Percentiles rank a stretch among this genome's conserved stretches.
These are phyloP conservation scores for Starmerella asiatica DNA, from an alignment of 805 yeast species.

Conservation along the genomic window DNA sequence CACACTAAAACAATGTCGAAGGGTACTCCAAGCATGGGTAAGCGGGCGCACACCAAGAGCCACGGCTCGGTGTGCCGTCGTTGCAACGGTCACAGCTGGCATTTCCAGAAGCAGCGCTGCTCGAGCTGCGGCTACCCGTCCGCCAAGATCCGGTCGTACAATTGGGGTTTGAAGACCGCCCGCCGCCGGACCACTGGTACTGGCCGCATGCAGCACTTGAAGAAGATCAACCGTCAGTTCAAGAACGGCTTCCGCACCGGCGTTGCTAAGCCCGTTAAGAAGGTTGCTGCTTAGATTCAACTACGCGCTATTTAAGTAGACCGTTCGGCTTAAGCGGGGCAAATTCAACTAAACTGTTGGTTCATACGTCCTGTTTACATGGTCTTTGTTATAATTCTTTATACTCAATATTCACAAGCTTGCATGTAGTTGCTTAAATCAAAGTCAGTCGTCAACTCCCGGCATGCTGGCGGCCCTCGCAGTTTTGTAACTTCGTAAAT, in stretches of 20 bases:
- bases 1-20: slow-evolving; percentile 31
- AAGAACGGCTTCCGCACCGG: slow-evolving; percentile 98
- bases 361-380: not conserved
- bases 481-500: no score
- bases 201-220: slow-evolving; percentile 98
- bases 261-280: slow-evolving; percentile 37
- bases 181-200: slow-evolving; percentile 99
- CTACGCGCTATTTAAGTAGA: slow-evolving; percentile 12
- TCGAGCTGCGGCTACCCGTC: slow-evolving; percentile 99
- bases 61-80: slow-evolving; percentile 84
- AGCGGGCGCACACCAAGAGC: slow-evolving; percentile 93
- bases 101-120: slow-evolving; percentile 98
- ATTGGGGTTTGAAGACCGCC: slow-evolving; percentile 99
- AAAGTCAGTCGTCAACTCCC: no score
- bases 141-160: slow-evolving; percentile 82
- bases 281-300: slow-evolving; percentile 34
- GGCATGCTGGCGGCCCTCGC: no score
- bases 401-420: no score
- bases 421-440: no score
- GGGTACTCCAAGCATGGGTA: slow-evolving; percentile 99
- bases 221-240: slow-evolving; percentile 94
- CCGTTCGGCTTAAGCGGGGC: not conserved
- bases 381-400: not conserved
- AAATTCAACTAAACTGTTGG: not conserved
- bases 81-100: slow-evolving; percentile 99